These are phyloP conservation scores for Aspergillus latus DNA, from an alignment of 2,329 filamentous ascomycete species.

Conservation along the genomic window DNA sequence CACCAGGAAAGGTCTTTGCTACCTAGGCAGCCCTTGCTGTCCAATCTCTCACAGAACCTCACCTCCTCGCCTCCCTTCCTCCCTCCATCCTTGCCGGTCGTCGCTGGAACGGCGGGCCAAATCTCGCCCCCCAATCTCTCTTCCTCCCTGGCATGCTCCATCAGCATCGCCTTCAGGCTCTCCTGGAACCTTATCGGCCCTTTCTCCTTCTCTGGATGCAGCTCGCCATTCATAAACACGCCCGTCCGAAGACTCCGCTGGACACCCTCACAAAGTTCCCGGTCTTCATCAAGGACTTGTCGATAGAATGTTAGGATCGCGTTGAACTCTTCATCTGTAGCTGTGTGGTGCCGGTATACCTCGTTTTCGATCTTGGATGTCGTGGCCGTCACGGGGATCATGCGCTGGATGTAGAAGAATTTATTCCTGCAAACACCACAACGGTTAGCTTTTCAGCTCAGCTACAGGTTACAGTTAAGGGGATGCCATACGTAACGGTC, in stretches of 20 bases:
- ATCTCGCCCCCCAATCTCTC: slow-evolving; percentile 48
- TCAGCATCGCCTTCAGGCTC: slow-evolving; percentile 48
- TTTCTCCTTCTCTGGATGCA: background rate
- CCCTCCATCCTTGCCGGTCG: background rate
- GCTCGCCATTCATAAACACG: background rate
- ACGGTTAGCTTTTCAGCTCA: no score
- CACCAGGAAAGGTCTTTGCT: no score
- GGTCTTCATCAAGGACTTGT: background rate
- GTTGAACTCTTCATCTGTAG: background rate
- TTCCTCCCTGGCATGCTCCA: slow-evolving; percentile 45
- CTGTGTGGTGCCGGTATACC: background rate
- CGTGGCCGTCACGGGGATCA: background rate
- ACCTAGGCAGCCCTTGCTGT: background rate
- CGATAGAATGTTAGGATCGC: background rate
- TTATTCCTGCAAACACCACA: slow-evolving; percentile 29
- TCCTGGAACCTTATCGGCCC: slow-evolving; percentile 15
- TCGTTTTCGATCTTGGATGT: background rate
- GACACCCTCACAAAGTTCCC: background rate
- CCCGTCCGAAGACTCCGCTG: background rate
- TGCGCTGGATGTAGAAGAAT: slow-evolving; percentile 51
- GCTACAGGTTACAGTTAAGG: no score
- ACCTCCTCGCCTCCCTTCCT: background rate
- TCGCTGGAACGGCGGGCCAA: slow-evolving; percentile 46
- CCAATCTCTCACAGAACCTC: background rate
- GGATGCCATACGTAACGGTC: slow-evolving; percentile 23